Evolutionary conservation across 148 eudicot species (phyloP).

Genomic region (Vaccinium darrowii): DNA sequence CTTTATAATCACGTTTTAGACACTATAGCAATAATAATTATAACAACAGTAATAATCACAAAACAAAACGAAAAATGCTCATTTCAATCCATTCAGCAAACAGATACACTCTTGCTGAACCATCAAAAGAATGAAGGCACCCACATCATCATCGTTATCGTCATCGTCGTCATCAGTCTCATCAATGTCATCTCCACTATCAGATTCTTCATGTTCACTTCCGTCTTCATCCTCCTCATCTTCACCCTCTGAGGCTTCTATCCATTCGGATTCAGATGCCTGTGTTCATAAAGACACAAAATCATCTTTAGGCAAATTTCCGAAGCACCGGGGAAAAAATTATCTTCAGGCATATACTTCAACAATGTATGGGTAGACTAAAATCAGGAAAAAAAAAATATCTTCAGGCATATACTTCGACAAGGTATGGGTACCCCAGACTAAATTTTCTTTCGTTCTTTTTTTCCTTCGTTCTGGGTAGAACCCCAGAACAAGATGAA

Average conservation of each 20-base stretch:
- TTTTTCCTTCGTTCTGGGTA: background rate
- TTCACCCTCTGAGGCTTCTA: slow-evolving; percentile 86
- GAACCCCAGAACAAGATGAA: background rate
- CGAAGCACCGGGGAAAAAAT: too few relatives aligned
- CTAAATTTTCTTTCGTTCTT: background rate
- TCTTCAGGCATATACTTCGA: background rate
- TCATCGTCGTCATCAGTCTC: slow-evolving; percentile 57
- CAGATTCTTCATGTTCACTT: slow-evolving; percentile 44
- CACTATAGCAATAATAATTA: background rate
- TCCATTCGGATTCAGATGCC: slow-evolving; percentile 99
- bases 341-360: background rate
- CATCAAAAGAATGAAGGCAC: slow-evolving; percentile 20
- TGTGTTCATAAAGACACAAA: slow-evolving; percentile 22
- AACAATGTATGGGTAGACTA: background rate
- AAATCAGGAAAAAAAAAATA: background rate
- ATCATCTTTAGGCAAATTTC: background rate
- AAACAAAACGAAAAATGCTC: background rate
- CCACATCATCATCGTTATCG: slow-evolving; percentile 40
- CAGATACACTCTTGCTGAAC: background rate
- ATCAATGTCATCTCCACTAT: slow-evolving; percentile 47
- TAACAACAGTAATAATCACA: background rate
- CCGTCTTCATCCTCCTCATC: slow-evolving; percentile 49
- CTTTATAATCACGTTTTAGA: too few relatives aligned
- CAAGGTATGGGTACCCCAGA: background rate
- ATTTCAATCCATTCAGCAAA: background rate